Evolutionary conservation across 345 rosid genomes (phyloP), one percentile per base, ranked within the genome.

Genomic region (Schrenkiella parvula): DNA sequence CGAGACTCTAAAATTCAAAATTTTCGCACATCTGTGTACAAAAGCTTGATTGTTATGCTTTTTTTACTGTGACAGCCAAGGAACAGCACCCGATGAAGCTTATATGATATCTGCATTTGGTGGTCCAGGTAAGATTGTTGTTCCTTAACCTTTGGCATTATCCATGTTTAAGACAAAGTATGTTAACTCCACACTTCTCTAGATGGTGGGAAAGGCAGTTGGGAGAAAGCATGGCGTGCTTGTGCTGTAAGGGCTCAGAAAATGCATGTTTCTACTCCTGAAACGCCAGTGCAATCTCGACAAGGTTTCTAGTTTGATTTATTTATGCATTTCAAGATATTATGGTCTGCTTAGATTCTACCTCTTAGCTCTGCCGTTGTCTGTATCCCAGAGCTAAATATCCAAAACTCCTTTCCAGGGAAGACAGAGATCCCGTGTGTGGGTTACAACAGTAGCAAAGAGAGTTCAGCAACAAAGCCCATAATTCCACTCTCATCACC

Each of bases 61-160:
- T 56, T 41, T 18, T 38, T 34, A 64, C 80, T 35, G 68, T 55
- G 80, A 81, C 91, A 95, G 99, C 66, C 95, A 93, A 82, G 97
- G 95, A 67, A 80, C 80, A 17, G 85, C 80, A 64, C 99, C 99
- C 6, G 99, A 95, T 74, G 99, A 95, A 87, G 86, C 93, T 44
- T 88, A 86, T 80, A 95, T 95, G 99, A 82, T 86, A 72, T 88
- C 99, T 10, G 97, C 98, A 48, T 95, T 92, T 85, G 99, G 96
- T 56, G 97, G 99, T 62, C 79, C 78, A 62, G 98, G 99, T 95
- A 59, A 67, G 85, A 77, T 65, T 66, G 39, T 43, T 68, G 47
- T 31, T 34, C 50, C 2, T 70, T 73, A 50, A 21, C 22, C 13
- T 70, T 21, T 70, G 51, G 65, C 46, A 42, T 73, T 71, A 19